phyloP scores from a whole-genome alignment of 768 basidiomycete genomes.

The Cantharellus cinnabarinus region DNA sequence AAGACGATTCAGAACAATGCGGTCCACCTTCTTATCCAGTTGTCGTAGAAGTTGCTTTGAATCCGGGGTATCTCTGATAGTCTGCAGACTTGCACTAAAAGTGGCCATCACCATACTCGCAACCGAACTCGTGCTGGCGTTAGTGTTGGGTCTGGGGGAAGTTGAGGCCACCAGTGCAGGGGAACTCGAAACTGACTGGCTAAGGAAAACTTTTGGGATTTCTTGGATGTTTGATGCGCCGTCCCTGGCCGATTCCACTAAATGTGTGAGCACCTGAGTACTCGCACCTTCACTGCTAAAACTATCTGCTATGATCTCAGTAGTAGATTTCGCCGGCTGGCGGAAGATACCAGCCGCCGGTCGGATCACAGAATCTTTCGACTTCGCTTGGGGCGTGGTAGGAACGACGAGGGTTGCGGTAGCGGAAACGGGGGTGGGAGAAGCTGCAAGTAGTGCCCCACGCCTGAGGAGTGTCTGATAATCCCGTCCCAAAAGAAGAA shows the following conservation, averaged over 20 bases:
- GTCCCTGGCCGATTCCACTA: neutral
- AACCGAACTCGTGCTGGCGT: neutral
- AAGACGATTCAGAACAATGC: neutral
- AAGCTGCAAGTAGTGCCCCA: conserved; percentile 19
- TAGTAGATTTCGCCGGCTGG: neutral
- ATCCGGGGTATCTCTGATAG: neutral
- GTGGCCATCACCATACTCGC: neutral
- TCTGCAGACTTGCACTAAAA: neutral
- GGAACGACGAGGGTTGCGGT: conserved; percentile 13
- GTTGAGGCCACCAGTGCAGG: neutral
- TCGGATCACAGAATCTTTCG: conserved; percentile 7
- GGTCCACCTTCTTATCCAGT: neutral
- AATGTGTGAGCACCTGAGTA: neutral
- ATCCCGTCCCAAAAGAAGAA: conserved; percentile 43
- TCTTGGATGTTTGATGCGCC: neutral
- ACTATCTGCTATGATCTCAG: neutral
- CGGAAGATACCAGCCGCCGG: neutral
- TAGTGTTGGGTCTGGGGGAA: neutral
- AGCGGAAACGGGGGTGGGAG: conserved; percentile 7
- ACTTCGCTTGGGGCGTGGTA: conserved; percentile 15
- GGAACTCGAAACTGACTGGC: neutral
- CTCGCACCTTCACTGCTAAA: neutral
- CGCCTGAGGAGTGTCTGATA: conserved; percentile 43
- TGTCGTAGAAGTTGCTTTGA: neutral
- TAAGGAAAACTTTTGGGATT: neutral